Evolutionary conservation across 1,284 basidiomycete genomes (phyloP), one percentile per base, ranked within the genome.

Genomic region (Irpex lacteus): DNA sequence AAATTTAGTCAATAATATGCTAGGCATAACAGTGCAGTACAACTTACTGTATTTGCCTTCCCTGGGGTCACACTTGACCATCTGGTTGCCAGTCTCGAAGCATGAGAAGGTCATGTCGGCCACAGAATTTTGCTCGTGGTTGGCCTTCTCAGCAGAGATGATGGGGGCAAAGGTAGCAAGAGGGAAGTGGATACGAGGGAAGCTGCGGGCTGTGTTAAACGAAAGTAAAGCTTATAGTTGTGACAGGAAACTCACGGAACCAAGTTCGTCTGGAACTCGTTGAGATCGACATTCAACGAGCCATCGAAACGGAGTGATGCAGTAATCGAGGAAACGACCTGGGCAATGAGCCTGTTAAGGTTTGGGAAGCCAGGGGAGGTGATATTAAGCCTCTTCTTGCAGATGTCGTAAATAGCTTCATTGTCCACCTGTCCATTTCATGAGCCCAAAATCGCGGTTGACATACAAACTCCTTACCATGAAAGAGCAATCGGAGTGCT

Each of bases 401-500:
- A 97, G 72, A 97, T 98, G 78, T 98, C 95, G 84, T 98, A 97
- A 78, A 97, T 97, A 61, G 92, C 92, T 79, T 94, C 90, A 77
- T 96, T 96, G 78, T 96, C 94, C 67, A 96, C 88, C 89, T 90
- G 49, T 7, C 18, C 21, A 32, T 61, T 49, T 66, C 32, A 65
- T 55, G 50, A 40, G 63, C 60, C 67, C 61, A 53, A 34, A 60
- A 57, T 54, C 36, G 60, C 38, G 34, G 11, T 59, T 13, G 40
- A 44, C 13, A 44, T 26, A 55, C 57, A 62, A 3, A 49, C 54
- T 32, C 69, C 76, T 44, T 69, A 90, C 95, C 95, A 98, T 97
- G 86, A 98, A 98, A 34, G 97, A 98, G 81, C 97, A 99, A 83
- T 99, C 97, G 34, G 96, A 98, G 84, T 99, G 96, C 83, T 99